Conservation (phyloP, 148 eudicot species). For the Rhododendron kiyosumense region DNA sequence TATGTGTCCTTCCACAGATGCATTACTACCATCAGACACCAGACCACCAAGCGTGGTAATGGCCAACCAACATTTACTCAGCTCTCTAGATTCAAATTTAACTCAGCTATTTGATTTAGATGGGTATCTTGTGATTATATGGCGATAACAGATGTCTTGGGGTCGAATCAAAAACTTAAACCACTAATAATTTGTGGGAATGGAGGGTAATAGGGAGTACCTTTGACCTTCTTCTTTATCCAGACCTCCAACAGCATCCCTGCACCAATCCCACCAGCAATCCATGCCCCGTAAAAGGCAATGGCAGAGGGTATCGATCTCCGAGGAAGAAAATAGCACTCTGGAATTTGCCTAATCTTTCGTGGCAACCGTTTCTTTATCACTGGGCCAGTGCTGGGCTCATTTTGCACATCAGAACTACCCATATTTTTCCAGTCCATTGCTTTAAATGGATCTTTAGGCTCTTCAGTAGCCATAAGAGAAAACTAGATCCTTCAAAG, state of each 20-base stretch:
- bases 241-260: slow-evolving; percentile 64
- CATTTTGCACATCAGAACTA: slow-evolving; percentile 16
- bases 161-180: background rate
- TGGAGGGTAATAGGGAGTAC: slow-evolving; percentile 21
- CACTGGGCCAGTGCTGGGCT: slow-evolving; percentile 28
- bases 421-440: slow-evolving; percentile 57
- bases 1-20: background rate
- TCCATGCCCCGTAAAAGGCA: slow-evolving; percentile 56
- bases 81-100: background rate
- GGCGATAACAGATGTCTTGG: background rate
- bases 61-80: background rate
- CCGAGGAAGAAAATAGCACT: slow-evolving; percentile 64
- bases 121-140: background rate
- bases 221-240: slow-evolving; percentile 75
- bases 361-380: slow-evolving; percentile 48
- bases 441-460: slow-evolving; percentile 45
- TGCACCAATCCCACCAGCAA: slow-evolving; percentile 68
- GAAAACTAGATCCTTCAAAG: background rate
- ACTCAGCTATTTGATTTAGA: background rate
- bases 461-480: slow-evolving; percentile 42
- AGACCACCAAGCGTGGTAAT: background rate
- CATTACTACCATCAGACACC: background rate
- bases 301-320: slow-evolving; percentile 47
- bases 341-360: slow-evolving; percentile 57
- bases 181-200: background rate